Evolutionary conservation across 2,329 filamentous ascomycete genomes (phyloP).

Genomic region (Cladosporium sp.): DNA sequence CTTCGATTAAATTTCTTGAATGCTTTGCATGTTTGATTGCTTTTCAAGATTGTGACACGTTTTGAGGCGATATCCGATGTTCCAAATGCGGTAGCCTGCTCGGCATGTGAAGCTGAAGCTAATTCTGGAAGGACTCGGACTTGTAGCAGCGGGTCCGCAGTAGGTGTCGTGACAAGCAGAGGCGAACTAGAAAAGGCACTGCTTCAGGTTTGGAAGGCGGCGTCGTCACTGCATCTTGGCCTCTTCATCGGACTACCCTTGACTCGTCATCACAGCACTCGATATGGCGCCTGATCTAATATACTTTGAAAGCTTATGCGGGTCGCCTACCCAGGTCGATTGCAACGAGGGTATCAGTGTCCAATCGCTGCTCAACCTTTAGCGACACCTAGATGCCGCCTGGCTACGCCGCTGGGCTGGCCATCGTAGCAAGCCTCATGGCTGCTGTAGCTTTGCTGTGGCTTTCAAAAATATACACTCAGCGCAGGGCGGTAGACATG

Average conservation of each 20-base stretch:
- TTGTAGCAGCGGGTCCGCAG: not conserved
- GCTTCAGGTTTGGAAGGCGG: not conserved
- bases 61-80: not conserved
- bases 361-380: not conserved
- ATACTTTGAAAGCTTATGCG: not conserved
- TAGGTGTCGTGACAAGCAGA: not conserved
- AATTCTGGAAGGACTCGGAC: not conserved
- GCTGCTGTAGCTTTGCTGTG: not conserved
- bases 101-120: not conserved
- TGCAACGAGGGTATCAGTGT: not conserved
- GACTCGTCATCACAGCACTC: not conserved
- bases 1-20: constrained; percentile 4
- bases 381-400: not conserved
- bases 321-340: not conserved
- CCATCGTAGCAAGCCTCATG: not conserved
- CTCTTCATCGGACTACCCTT: not conserved
- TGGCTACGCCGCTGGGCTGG: not conserved
- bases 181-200: not conserved
- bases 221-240: not conserved
- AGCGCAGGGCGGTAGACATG: not conserved
- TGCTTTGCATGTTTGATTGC: not conserved
- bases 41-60: not conserved
- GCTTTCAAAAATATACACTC: not conserved
- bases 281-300: not conserved
- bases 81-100: not conserved